Percentiles rank a stretch among this genome's conserved stretches.
These are phyloP conservation scores for Aspergillus novoparasiticus DNA, from an alignment of 2,329 filamentous ascomycete species.

Conservation along the genomic window DNA sequence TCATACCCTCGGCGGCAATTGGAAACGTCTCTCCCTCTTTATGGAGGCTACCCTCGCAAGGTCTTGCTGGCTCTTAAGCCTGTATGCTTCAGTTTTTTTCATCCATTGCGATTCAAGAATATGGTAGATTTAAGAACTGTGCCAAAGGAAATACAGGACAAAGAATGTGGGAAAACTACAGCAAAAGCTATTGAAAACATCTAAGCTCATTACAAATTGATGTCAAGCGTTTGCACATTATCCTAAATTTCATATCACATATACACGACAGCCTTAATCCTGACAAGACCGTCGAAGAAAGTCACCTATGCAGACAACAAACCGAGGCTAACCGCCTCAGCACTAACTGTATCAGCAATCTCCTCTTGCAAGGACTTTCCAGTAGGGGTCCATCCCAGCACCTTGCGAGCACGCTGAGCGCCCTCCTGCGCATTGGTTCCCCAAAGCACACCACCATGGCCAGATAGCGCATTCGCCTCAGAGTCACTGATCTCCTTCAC, in stretches of 20 bases:
- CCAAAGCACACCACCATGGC: slow-evolving; percentile 29
- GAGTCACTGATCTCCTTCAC: slow-evolving; percentile 24
- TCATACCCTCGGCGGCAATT: no score
- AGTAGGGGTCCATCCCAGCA: slow-evolving; percentile 29
- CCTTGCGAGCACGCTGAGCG: slow-evolving; percentile 23
- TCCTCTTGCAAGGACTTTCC: slow-evolving; percentile 26
- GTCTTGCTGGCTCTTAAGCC: no score
- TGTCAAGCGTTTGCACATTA: background rate
- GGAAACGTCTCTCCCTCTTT: no score
- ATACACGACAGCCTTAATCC: background rate
- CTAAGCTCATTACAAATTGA: no score
- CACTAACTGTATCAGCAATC: slow-evolving; percentile 26
- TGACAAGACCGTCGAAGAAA: background rate
- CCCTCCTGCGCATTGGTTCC: slow-evolving; percentile 33
- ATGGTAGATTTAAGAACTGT: no score
- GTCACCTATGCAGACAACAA: background rate
- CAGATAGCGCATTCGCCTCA: slow-evolving; percentile 27
- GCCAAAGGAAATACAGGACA: no score
- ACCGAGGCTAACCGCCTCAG: slow-evolving; percentile 23
- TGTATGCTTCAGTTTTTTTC: no score
- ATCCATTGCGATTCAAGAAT: no score
- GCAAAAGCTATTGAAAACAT: no score
- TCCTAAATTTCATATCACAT: background rate
- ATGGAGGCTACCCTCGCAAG: no score
- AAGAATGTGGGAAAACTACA: no score